These are phyloP conservation scores for Boletus bicolor DNA, from an alignment of 768 basidiomycete genomes.

Conservation along the genomic window DNA sequence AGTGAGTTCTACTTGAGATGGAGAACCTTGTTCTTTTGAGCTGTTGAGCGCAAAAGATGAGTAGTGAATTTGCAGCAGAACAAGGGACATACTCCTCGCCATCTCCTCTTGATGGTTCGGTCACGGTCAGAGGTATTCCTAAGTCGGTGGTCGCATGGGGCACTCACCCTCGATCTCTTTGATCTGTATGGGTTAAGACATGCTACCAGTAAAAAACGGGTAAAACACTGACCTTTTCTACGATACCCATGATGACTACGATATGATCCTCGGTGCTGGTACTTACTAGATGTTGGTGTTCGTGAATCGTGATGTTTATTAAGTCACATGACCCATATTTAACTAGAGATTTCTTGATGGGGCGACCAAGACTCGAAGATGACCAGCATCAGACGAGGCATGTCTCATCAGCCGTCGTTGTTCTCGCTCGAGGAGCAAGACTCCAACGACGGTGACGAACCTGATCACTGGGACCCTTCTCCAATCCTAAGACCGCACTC, in stretches of 20 bases:
- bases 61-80: background rate
- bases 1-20: background rate
- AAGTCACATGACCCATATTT: constrained; percentile 9
- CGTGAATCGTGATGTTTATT: background rate
- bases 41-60: constrained; percentile 35
- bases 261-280: background rate
- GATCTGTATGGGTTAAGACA: constrained; percentile 51
- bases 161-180: constrained; percentile 91
- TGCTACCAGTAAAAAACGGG: background rate
- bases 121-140: constrained; percentile 7
- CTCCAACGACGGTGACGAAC: constrained; percentile 43
- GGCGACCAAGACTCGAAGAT: constrained; percentile 7
- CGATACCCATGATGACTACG: constrained; percentile 72
- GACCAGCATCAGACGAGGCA: constrained; percentile 25
- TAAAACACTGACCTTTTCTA: constrained; percentile 74
- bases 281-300: background rate
- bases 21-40: constrained; percentile 93
- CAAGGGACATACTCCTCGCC: constrained; percentile 79
- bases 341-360: background rate
- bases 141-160: background rate
- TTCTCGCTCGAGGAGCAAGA: constrained; percentile 63
- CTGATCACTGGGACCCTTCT: constrained; percentile 40
- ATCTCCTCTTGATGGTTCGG: constrained; percentile 73
- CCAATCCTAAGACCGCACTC: constrained; percentile 27
- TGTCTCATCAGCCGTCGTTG: constrained; percentile 58